Base-by-base conservation (phyloP, 164 flowering plant species). In the Nymphaea thermarum region DNA sequence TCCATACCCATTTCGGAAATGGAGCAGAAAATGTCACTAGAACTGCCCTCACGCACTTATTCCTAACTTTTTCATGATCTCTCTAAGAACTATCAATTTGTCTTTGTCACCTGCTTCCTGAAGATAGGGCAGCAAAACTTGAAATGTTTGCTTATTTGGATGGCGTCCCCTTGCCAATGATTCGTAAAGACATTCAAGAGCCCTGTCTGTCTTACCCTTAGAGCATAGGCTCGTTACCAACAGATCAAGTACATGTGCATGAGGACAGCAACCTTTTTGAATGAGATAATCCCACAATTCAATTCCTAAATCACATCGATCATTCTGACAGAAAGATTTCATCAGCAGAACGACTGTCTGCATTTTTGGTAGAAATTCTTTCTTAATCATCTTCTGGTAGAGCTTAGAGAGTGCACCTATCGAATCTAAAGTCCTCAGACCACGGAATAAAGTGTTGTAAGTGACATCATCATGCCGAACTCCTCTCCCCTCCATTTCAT, bases 261-360 rank as follows among this genome's bases (percentile, higher is more conserved):
- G 97, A 18, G 96, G 97, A 70, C 97, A 91, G 61, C 77, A 77
- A 11, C 96, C 97, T 67, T 77, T 86, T 67, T 78, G 79, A 66
- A 89, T 55, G 60, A 91, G 61, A 66, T 86, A 89, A 11, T 42
- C 66, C 97, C 97, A 91, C 44, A 91, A 75, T 10, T 76, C 76
- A 72, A 91, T 69, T 4, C 91, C 93, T 75, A 81, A 73, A 70
- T 85, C 88, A 53, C 78, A 60, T 62, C 73, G 69, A 3, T 70
- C 43, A 68, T 81, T 85, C 70, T 70, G 72, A 66, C 96, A 91
- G 68, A 89, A 89, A 44, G 63, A 81, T 70, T 84, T 91, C 93
- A 86, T 89, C 70, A 91, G 44, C 89, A 87, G 82, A 71, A 91
- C 89, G 41, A 84, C 86, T 6, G 96, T 91, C 18, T 83, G 75